Percentiles rank a stretch among this genome's conserved stretches.
Evolutionary conservation across 2,329 filamentous ascomycete species (phyloP).

Genomic region (Claviceps fusiformis): DNA sequence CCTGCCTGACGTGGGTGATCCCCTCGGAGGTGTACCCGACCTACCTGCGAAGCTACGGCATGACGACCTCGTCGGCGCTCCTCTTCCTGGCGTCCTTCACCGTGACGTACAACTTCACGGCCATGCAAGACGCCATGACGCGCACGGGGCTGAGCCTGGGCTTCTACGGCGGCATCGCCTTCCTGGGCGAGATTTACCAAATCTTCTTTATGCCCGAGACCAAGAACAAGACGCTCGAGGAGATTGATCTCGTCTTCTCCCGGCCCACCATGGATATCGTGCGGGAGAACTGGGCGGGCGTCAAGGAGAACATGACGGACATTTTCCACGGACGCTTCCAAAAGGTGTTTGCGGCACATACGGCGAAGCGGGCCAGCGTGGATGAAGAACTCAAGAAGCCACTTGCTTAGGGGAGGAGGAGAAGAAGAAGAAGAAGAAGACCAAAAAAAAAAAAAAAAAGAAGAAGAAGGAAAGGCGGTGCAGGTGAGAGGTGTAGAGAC

Average conservation of each 20-base stretch:
- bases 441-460: background rate
- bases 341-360: slow-evolving; percentile 13
- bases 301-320: slow-evolving; percentile 18
- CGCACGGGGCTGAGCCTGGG: slow-evolving; percentile 52
- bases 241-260: slow-evolving; percentile 56
- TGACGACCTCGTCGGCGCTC: slow-evolving; percentile 55
- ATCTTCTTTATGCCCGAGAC: slow-evolving; percentile 66
- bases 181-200: slow-evolving; percentile 59
- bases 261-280: slow-evolving; percentile 51
- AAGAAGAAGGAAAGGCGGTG: background rate
- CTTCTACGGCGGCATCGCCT: slow-evolving; percentile 62
- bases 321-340: slow-evolving; percentile 11
- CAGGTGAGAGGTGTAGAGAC: too few species aligned
- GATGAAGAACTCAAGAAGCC: slow-evolving; percentile 6
- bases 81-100: slow-evolving; percentile 60
- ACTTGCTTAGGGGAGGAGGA: background rate
- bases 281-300: slow-evolving; percentile 35
- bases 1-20: slow-evolving; percentile 51
- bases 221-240: slow-evolving; percentile 54
- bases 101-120: slow-evolving; percentile 62
- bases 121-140: slow-evolving; percentile 56
- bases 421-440: background rate
- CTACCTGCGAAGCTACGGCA: slow-evolving; percentile 58
- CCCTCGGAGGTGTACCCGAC: slow-evolving; percentile 61
- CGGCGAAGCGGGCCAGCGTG: slow-evolving; percentile 6